Conservation (phyloP, 768 basidiomycete species). For the Pleurotus cornucopiae region DNA sequence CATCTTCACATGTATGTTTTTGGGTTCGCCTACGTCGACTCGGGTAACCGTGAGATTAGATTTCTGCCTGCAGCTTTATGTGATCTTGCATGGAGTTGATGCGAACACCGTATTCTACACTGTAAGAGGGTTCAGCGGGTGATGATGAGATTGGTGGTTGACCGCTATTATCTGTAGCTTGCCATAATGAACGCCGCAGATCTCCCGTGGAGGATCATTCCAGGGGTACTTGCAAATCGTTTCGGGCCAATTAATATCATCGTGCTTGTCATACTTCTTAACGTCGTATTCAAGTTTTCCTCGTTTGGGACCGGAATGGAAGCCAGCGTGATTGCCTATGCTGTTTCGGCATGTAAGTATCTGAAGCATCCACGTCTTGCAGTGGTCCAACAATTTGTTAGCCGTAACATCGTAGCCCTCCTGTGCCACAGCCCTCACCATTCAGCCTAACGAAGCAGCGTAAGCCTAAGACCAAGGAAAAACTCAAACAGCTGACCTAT, state of each 20-base stretch:
- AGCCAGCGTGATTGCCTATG: constrained; percentile 36
- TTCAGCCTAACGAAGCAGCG: background rate
- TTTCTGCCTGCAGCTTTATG: constrained; percentile 54
- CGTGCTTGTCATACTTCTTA: constrained; percentile 35
- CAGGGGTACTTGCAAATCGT: constrained; percentile 49
- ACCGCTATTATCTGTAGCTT: constrained; percentile 23
- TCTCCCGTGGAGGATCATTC: constrained; percentile 50
- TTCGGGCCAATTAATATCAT: constrained; percentile 48
- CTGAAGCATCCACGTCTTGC: background rate
- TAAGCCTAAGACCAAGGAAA: background rate
- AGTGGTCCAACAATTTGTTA: background rate
- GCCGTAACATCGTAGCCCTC: background rate
- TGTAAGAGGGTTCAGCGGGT: constrained; percentile 19
- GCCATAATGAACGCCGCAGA: constrained; percentile 49
- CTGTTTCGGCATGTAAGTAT: constrained; percentile 37
- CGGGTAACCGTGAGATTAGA: constrained; percentile 22
- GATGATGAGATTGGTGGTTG: too few species aligned
- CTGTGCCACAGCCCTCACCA: background rate
- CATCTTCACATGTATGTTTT: constrained; percentile 43
- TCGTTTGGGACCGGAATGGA: constrained; percentile 39
- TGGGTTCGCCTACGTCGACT: background rate
- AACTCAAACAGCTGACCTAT: too few species aligned
- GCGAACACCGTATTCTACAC: constrained; percentile 41
- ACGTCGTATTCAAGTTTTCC: constrained; percentile 38
- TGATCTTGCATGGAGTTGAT: constrained; percentile 37